Conservation (phyloP, 1,139 yeast genomes). For the Scheffersomyces stambukii region DNA sequence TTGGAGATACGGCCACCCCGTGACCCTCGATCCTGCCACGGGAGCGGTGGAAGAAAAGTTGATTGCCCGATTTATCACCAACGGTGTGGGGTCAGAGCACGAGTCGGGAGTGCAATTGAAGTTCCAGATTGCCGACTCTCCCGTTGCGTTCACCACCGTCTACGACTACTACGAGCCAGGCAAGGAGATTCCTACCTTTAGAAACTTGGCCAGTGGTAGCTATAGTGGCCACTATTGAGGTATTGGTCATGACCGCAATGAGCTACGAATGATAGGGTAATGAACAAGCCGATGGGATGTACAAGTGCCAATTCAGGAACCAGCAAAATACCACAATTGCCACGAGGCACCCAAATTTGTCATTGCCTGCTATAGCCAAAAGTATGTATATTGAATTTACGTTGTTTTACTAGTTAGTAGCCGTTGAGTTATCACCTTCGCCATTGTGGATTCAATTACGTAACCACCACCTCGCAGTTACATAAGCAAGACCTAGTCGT, state of each 20-base stretch:
- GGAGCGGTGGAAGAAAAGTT: slow-evolving; percentile 50
- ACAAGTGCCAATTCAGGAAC: no score
- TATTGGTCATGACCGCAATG: not conserved
- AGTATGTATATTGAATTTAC: no score
- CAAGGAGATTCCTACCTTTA: slow-evolving; percentile 24
- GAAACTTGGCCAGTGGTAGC: slow-evolving; percentile 34
- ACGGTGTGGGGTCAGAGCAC: slow-evolving; percentile 58
- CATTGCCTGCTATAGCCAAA: no score
- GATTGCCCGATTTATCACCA: slow-evolving; percentile 69
- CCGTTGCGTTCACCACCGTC: slow-evolving; percentile 19
- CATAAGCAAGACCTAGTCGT: slow-evolving; percentile 4
- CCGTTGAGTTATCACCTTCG: no score
- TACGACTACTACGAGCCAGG: slow-evolving; percentile 13
- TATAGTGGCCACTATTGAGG: slow-evolving; percentile 27
- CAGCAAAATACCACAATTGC: no score
- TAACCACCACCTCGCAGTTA: no score
- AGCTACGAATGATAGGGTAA: no score
- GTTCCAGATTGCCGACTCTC: slow-evolving; percentile 40
- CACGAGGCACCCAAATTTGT: no score
- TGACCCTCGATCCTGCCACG: slow-evolving; percentile 27
- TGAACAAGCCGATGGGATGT: no score
- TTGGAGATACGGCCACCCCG: slow-evolving; percentile 64
- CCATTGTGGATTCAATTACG: no score
- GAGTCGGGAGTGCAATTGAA: slow-evolving; percentile 68
- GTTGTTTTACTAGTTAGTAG: no score